These are phyloP conservation scores for Globisporangium uncinulatum DNA, from an alignment of 352 stramenopile species.

Conservation along the genomic window DNA sequence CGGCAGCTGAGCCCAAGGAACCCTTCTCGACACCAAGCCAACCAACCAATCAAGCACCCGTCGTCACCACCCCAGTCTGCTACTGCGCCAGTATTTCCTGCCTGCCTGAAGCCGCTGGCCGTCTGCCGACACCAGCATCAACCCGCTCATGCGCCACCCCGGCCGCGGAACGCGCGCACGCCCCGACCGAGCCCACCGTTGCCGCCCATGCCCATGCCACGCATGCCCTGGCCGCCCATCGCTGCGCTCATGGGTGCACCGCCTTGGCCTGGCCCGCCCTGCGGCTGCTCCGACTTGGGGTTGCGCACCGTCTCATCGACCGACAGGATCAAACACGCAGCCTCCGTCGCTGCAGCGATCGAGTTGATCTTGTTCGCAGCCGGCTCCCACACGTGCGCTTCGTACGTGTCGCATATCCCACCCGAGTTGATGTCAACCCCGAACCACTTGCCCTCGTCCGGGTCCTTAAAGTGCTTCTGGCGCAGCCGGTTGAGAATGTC, in stretches of 20 bases:
- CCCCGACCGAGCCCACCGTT: constrained; percentile 71
- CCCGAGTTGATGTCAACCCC: constrained; percentile 98
- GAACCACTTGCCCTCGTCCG: constrained; percentile 93
- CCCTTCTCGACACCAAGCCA: too few species aligned
- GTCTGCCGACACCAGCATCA: not conserved
- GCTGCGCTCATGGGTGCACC: constrained; percentile 82
- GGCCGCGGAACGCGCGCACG: constrained; percentile 73
- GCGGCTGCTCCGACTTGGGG: constrained; percentile 94
- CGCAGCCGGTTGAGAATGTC: constrained; percentile 97
- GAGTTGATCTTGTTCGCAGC: constrained; percentile 99
- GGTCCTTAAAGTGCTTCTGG: constrained; percentile 94
- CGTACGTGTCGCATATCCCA: constrained; percentile 97
- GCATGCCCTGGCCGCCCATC: constrained; percentile 91
- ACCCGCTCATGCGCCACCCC: constrained; percentile 61
- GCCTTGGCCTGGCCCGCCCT: constrained; percentile 36
- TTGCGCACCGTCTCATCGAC: constrained; percentile 99
- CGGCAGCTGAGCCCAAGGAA: not conserved
- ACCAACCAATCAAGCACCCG: too few species aligned
- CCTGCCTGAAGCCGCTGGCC: not conserved
- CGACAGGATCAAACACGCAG: constrained; percentile 97
- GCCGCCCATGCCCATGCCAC: constrained; percentile 79
- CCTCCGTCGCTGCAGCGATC: constrained; percentile 94
- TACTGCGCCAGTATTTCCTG: not conserved
- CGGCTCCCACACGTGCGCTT: constrained; percentile 98
- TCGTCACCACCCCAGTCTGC: not conserved